Conservation (phyloP, 2,329 filamentous ascomycete species). For the Penicillium sp. region DNA sequence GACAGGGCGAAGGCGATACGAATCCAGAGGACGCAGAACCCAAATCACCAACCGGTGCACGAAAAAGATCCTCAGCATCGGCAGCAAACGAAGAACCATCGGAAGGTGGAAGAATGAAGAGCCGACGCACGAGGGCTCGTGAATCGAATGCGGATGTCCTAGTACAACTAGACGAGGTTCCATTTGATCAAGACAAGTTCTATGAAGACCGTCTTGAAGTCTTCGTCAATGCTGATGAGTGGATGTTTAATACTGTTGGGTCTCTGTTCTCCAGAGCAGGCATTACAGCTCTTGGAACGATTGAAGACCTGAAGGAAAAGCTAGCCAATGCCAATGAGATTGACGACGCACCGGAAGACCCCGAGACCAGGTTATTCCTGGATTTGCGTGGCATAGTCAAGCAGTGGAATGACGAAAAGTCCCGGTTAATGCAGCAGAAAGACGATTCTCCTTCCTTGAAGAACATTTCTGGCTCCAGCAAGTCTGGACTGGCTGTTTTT, state of each 20-base stretch:
- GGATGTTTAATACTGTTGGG: slow-evolving; percentile 56
- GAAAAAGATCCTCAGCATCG: slow-evolving; percentile 63
- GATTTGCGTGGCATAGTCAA: slow-evolving; percentile 48
- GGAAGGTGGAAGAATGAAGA: slow-evolving; percentile 59
- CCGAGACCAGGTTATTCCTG: slow-evolving; percentile 34
- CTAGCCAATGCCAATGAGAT: slow-evolving; percentile 18
- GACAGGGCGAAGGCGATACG: slow-evolving; percentile 19
- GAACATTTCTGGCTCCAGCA: slow-evolving; percentile 49
- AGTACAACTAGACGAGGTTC: slow-evolving; percentile 47
- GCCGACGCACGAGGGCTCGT: slow-evolving; percentile 61
- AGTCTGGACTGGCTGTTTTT: slow-evolving; percentile 55
- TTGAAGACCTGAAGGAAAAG: slow-evolving; percentile 39
- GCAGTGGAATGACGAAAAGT: slow-evolving; percentile 49
- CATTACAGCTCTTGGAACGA: slow-evolving; percentile 47
- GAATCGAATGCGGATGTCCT: slow-evolving; percentile 55
- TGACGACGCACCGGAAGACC: slow-evolving; percentile 16
- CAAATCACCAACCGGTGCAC: slow-evolving; percentile 42
- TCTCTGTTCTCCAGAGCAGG: slow-evolving; percentile 55
- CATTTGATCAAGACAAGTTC: slow-evolving; percentile 55
- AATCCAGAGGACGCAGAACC: slow-evolving; percentile 30
- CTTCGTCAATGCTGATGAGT: slow-evolving; percentile 58
- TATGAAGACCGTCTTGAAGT: slow-evolving; percentile 57
- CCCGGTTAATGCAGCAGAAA: slow-evolving; percentile 46
- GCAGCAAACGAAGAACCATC: slow-evolving; percentile 59
- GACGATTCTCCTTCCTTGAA: slow-evolving; percentile 52